Base-by-base conservation (phyloP, 257 asterid genomes). In the Cruciata laevipes region DNA sequence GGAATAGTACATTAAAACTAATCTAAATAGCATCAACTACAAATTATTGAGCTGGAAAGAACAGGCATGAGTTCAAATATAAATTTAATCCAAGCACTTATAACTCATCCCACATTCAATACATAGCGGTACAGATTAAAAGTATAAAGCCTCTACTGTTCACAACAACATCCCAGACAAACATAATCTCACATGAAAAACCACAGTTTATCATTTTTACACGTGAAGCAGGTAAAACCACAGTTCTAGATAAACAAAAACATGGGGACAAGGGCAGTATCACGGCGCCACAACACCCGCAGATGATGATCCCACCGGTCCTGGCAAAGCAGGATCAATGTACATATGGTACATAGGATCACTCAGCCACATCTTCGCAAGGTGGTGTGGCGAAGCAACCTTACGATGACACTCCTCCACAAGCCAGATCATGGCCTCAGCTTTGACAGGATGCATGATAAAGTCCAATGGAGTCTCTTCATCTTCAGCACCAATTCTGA, bases 361-460 rank as follows among this genome's bases (percentile, higher is more conserved):
- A 37, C 58, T 76, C 23, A 6, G 74, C 96, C 95, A 91, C 66
- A 85, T 84, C 47, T 76, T 74, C 11, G 80, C 77, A 18, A 89
- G 79, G 67, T 78, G 75, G 62, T 66, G 76, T 68, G 82, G 86
- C 65, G 98, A 85, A 0, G 86, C 31, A 32, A 86, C 78, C 18
- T 61, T 78, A 23, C 95, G 76, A 64, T 89, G 80, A 38, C 77
- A 74, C 74, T 89, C 96, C 81, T 91, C 95, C 1, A 87, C 63
- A 52, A 81, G 79, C 96, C 95, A 91, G 65, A 91, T 78, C 76
- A 77, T 76, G 21, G 82, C 77, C 80, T 89, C 92, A 0, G 95
- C 98, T 80, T 87, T 84, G 7, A 47, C 24, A 3, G 95, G 95
- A 75, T 76, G 81, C 63, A 87, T 79, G 63, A 84, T 67, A 61